Evolutionary conservation across 2,329 filamentous ascomycete species (phyloP), one percentile per base, ranked within the genome.

Genomic region (Aureobasidium sp.): DNA sequence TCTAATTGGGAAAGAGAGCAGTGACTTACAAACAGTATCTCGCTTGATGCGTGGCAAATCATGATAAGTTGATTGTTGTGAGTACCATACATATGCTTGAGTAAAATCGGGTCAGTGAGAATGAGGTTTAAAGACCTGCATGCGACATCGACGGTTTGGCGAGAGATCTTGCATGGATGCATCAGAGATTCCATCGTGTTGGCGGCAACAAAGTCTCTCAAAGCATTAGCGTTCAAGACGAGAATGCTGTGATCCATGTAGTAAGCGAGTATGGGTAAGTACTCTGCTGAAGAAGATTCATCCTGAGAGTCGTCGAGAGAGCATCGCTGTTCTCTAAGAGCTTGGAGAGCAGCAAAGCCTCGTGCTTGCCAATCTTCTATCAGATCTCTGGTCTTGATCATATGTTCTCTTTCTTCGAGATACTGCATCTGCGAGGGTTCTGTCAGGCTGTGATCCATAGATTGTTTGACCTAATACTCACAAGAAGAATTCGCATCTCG

Each of bases 61-160:
- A 58, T 58, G 21, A 58, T 47, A 13, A 58, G 32, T 13, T 47
- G 41, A 15, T 47, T 45, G n/a, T 58, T 58, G 32, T 58, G 54
- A 8, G 37, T 45, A 5, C 54, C 54, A 36, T 45, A 58, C 54
- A 37, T 58, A 15, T 45, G 42, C n/a, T 36, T 29, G 3, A 58
- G 30, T 9, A 58, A 13, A 3, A 47, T 15, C n/a, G 54, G 54
- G 15, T 58, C 54, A 42, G 42, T 37, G 3, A 58, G 54, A 11
- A 47, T 15, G 6, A 58, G 54, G 10, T 21, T 21, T 4, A 58
- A 36, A n/a, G 42, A 47, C 15, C 54, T 45, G 54, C 29, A 58
- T 3, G 54, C 54, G 13, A 58, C 54, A 27, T 58, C 54, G 21
- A 58, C 42, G 6, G 41, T 58, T 21, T 58, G 54, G 25, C 37